Evolutionary conservation across 2,329 filamentous ascomycete species (phyloP).

Genomic region (Nectriaceae sp.): DNA sequence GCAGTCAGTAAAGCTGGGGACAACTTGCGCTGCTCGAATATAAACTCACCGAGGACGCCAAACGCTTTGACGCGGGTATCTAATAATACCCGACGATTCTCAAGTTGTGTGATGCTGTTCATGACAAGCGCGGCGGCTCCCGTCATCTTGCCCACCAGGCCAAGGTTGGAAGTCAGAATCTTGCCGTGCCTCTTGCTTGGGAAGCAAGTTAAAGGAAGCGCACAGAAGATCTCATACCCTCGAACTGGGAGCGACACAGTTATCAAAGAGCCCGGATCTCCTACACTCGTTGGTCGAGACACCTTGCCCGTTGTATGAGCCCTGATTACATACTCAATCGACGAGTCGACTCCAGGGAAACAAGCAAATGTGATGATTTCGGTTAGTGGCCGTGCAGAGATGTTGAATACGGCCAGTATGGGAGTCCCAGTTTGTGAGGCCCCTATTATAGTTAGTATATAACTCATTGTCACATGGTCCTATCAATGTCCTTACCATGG

Average conservation of each 20-base stretch:
- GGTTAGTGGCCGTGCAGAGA: conserved; percentile 60
- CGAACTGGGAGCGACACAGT: conserved; percentile 62
- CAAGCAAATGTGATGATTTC: conserved; percentile 70
- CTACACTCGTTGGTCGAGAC: conserved; percentile 50
- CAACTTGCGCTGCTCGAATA: neutral
- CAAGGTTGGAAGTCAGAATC: conserved; percentile 68
- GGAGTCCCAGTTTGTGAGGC: conserved; percentile 66
- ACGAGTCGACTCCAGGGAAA: conserved; percentile 69
- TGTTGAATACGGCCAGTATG: conserved; percentile 85
- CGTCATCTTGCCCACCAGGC: conserved; percentile 86
- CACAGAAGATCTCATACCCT: conserved; percentile 81
- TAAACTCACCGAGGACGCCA: conserved; percentile 64
- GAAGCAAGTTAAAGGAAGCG: conserved; percentile 66
- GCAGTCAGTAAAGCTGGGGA: conserved; percentile 3
- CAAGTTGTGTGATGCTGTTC: conserved; percentile 55
- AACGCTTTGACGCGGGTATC: conserved; percentile 77
- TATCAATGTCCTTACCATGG: conserved; percentile 53
- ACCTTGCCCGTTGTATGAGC: conserved; percentile 69
- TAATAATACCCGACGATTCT: conserved; percentile 63
- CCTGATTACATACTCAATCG: conserved; percentile 68
- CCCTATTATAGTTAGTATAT: conserved; percentile 33
- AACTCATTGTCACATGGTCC: too few species aligned
- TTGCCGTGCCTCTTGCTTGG: conserved; percentile 34
- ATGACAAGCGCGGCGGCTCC: conserved; percentile 75
- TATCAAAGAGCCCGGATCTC: conserved; percentile 53